A percentile compares a stretch with the other conserved stretches of the same genome.
These are phyloP conservation scores for Cystobasidium slooffiae DNA, from an alignment of 1,284 basidiomycete genomes.

Conservation along the genomic window DNA sequence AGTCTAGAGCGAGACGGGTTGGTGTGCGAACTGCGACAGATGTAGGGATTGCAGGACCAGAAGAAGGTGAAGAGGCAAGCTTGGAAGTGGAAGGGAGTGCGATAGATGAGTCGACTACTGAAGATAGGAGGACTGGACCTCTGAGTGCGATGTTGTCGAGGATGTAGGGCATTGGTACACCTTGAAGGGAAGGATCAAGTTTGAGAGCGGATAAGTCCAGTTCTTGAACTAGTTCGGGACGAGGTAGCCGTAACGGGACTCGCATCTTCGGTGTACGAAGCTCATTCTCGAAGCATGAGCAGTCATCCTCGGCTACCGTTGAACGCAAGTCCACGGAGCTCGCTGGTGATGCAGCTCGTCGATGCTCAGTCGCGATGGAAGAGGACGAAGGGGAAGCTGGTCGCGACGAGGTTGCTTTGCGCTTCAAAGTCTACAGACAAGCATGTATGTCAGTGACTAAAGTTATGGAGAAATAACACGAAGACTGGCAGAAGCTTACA, in stretches of 20 bases:
- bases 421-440: not conserved
- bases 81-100: constrained; percentile 1
- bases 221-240: constrained; percentile 14
- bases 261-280: not conserved
- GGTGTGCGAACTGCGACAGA: constrained; percentile 14
- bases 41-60: constrained; percentile 16
- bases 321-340: constrained; percentile 6
- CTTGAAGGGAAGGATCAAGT: constrained; percentile 19
- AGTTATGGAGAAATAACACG: no score
- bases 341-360: constrained; percentile 6
- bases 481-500: not conserved
- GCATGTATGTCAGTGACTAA: no score
- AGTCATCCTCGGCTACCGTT: not conserved
- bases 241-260: constrained; percentile 29
- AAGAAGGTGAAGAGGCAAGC: not conserved
- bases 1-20: not conserved
- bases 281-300: not conserved
- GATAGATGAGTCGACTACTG: constrained; percentile 19
- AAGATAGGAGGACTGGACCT: constrained; percentile 6
- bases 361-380: not conserved
- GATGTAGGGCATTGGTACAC: constrained; percentile 31
- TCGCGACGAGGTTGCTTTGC: not conserved
- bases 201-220: constrained; percentile 20
- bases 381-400: not conserved
- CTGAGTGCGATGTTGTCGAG: constrained; percentile 24